A percentile compares a stretch with the other conserved stretches of the same genome.
Evolutionary conservation across 192 early-diverging fungal genomes (phyloP).

Genomic region (Linnemannia exigua): DNA sequence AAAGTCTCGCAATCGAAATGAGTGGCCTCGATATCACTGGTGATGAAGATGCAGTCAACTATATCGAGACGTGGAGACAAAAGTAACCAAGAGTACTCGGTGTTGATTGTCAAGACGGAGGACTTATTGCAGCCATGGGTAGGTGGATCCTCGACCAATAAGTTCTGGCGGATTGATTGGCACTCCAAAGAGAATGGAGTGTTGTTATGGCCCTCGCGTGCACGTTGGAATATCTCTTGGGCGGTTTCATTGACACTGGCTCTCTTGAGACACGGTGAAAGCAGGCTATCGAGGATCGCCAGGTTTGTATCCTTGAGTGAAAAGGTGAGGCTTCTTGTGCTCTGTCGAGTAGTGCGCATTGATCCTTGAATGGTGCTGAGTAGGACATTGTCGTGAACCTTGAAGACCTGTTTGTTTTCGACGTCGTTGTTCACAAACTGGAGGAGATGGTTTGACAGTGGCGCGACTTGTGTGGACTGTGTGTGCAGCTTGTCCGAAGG

Average conservation of each 20-base stretch:
- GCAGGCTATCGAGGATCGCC: not conserved
- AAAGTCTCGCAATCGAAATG: not conserved
- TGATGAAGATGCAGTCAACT: conserved; percentile 6
- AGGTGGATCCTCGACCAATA: not conserved
- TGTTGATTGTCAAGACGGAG: not conserved
- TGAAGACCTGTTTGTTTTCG: conserved; percentile 34
- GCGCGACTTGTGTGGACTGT: no score
- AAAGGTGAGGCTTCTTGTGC: not conserved
- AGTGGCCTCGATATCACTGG: not conserved
- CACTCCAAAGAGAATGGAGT: conserved; percentile 31
- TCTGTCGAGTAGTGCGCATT: not conserved
- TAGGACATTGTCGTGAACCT: conserved; percentile 8
- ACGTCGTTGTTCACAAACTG: not conserved
- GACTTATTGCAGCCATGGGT: not conserved
- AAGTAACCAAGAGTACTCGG: conserved; percentile 21
- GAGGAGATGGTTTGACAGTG: no score
- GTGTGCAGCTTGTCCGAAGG: no score
- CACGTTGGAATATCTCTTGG: conserved; percentile 3
- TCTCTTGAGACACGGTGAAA: conserved; percentile 23
- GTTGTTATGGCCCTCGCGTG: not conserved
- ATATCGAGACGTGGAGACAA: conserved; percentile 1
- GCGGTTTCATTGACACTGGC: conserved; percentile 7
- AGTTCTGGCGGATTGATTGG: not conserved
- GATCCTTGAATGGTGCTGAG: conserved; percentile 10
- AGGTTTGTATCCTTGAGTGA: not conserved